A percentile compares a stretch with the other conserved stretches of the same genome.
phyloP scores from a whole-genome alignment of 345 rosid species.

The Lepidium africanum region DNA sequence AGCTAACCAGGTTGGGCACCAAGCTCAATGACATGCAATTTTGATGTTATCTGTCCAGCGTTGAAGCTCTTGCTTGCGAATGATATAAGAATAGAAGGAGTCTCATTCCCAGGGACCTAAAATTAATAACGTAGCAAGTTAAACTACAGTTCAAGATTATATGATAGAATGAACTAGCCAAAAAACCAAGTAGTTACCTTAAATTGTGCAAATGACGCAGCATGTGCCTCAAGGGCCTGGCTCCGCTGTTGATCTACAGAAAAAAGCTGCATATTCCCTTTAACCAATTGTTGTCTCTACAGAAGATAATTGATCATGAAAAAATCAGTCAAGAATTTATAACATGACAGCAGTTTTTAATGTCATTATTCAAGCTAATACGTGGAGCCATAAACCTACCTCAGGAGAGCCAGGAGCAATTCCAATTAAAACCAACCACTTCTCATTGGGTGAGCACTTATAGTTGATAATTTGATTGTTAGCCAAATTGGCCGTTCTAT shows the following conservation, averaged over 20 bases:
- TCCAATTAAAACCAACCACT: constrained; percentile 97
- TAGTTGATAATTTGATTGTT: constrained; percentile 98
- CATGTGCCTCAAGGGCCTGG: constrained; percentile 99
- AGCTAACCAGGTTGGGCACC: constrained; percentile 91
- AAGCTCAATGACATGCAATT: constrained; percentile 93
- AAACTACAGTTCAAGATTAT: constrained; percentile 4
- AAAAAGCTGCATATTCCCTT: constrained; percentile 93
- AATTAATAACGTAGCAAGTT: constrained; percentile 1
- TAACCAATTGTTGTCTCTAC: constrained; percentile 84
- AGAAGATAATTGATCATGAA: constrained; percentile 1
- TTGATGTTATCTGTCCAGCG: constrained; percentile 88
- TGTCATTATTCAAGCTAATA: constrained; percentile 2
- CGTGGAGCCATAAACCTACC: constrained; percentile 36
- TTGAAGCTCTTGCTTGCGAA: constrained; percentile 85
- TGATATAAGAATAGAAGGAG: constrained; percentile 79
- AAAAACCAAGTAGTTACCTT: constrained; percentile 39
- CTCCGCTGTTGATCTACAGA: constrained; percentile 97
- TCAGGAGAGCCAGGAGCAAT: constrained; percentile 97
- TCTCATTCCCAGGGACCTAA: constrained; percentile 97
- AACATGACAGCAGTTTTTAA: background rate
- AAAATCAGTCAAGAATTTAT: background rate
- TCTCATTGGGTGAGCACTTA: constrained; percentile 86
- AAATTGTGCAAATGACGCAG: constrained; percentile 91
- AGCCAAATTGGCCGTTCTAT: constrained; percentile 84
- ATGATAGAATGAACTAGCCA: background rate